phyloP scores from a whole-genome alignment of 306 rosid genomes.

The Hylodesmum podocarpum region DNA sequence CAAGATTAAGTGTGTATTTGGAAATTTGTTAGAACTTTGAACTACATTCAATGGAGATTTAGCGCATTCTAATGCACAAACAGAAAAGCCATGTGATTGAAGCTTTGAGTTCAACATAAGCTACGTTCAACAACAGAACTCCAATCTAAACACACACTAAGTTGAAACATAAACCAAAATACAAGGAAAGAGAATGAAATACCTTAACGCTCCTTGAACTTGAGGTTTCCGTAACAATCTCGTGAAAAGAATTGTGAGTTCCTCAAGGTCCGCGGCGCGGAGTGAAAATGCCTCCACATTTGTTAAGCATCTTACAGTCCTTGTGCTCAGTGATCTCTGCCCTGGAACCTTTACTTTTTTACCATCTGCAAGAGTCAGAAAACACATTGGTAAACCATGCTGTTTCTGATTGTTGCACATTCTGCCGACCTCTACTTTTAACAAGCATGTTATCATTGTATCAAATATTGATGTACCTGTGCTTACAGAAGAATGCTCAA shows the following conservation, averaged over 20 bases:
- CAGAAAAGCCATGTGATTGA: no score
- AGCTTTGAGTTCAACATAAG: no score
- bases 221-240: slow-evolving; percentile 73
- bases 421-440: not conserved
- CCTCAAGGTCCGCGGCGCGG: slow-evolving; percentile 75
- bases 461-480: slow-evolving; percentile 3
- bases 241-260: slow-evolving; percentile 66
- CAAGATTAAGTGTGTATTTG: no score
- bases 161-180: not conserved
- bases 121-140: no score
- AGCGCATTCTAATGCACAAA: no score
- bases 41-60: no score
- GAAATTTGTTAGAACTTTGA: no score
- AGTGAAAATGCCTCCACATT: slow-evolving; percentile 84
- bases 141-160: no score
- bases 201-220: slow-evolving; percentile 80
- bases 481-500: slow-evolving; percentile 59
- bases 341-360: slow-evolving; percentile 56
- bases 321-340: slow-evolving; percentile 30
- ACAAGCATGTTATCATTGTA: not conserved
- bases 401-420: not conserved
- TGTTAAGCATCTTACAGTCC: slow-evolving; percentile 65
- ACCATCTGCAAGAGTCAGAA: slow-evolving; percentile 51
- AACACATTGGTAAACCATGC: not conserved
- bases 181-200: slow-evolving; percentile 20